These are phyloP conservation scores for Coniochaeta prunicola DNA, from an alignment of 2,329 filamentous ascomycete genomes.

Conservation along the genomic window DNA sequence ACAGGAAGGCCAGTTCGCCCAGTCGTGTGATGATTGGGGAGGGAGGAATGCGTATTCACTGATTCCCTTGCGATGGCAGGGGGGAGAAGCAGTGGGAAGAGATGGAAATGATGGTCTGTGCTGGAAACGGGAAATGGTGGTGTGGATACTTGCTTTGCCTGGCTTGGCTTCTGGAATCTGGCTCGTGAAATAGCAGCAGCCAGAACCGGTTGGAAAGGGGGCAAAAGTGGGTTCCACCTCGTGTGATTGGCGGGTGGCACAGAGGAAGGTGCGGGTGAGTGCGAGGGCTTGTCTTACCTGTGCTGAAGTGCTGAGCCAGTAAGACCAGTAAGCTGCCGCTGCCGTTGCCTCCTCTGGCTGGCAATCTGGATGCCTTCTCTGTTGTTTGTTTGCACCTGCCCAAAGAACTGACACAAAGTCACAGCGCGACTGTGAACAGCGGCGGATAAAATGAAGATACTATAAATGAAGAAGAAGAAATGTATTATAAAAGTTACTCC, in stretches of 20 bases:
- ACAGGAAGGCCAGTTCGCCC: neutral
- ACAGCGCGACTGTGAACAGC: neutral
- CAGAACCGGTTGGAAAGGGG: slow-evolving; percentile 1
- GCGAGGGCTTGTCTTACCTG: neutral
- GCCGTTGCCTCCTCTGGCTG: neutral
- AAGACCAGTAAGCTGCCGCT: neutral
- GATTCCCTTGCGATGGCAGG: too few species aligned
- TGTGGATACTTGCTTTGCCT: neutral
- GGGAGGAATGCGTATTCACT: neutral
- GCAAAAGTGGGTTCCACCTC: neutral
- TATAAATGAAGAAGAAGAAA: neutral
- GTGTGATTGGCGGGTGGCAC: neutral
- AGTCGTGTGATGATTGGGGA: slow-evolving; percentile 3
- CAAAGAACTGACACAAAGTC: neutral
- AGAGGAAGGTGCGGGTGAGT: neutral
- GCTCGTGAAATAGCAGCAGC: neutral
- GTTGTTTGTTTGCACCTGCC: neutral
- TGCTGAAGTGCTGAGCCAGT: neutral
- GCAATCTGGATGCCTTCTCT: neutral
- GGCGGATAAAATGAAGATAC: neutral
- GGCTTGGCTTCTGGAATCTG: slow-evolving; percentile 1
- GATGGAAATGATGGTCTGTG: neutral
- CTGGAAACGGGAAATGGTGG: neutral
- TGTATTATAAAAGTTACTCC: neutral
- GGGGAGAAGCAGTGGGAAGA: too few species aligned